A percentile compares a stretch with the other conserved stretches of the same genome.
Conservation (phyloP, 2,329 filamentous ascomycete genomes). For the Xylariales sp. region DNA sequence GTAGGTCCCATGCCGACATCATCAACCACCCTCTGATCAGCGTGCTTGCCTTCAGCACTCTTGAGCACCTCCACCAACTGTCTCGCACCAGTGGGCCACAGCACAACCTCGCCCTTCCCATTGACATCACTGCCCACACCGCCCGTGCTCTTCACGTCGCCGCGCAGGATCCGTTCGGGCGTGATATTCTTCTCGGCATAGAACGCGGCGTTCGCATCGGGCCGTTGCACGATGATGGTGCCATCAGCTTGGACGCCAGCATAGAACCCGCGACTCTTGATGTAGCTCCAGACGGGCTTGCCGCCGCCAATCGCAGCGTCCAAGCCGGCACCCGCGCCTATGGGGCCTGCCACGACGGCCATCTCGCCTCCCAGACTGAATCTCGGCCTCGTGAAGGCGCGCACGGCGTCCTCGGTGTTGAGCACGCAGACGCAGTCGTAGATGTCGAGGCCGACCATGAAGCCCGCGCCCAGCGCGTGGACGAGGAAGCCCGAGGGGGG, state of each 20-base stretch:
- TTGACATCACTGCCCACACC: constrained; percentile 25
- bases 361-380: constrained; percentile 76
- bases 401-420: constrained; percentile 70
- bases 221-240: constrained; percentile 78
- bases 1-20: constrained; percentile 19
- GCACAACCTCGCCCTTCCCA: constrained; percentile 26
- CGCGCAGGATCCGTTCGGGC: constrained; percentile 43
- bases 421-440: constrained; percentile 88
- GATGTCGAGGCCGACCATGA: constrained; percentile 78
- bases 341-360: constrained; percentile 65
- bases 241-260: constrained; percentile 84
- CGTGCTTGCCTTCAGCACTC: constrained; percentile 30
- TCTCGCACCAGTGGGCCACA: constrained; percentile 34
- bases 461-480: constrained; percentile 73
- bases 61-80: constrained; percentile 35
- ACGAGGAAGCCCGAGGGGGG: constrained; percentile 79
- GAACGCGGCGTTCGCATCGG: constrained; percentile 84
- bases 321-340: constrained; percentile 67
- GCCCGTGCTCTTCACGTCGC: constrained; percentile 25
- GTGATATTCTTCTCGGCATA: constrained; percentile 60
- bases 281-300: constrained; percentile 76
- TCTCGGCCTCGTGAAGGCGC: constrained; percentile 70
- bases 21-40: constrained; percentile 18
- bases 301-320: constrained; percentile 52
- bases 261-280: constrained; percentile 86